A percentile compares a stretch with the other conserved stretches of the same genome.
These are phyloP conservation scores for Scheffersomyces cryptocercus DNA, from an alignment of 1,139 yeast species.

Conservation along the genomic window DNA sequence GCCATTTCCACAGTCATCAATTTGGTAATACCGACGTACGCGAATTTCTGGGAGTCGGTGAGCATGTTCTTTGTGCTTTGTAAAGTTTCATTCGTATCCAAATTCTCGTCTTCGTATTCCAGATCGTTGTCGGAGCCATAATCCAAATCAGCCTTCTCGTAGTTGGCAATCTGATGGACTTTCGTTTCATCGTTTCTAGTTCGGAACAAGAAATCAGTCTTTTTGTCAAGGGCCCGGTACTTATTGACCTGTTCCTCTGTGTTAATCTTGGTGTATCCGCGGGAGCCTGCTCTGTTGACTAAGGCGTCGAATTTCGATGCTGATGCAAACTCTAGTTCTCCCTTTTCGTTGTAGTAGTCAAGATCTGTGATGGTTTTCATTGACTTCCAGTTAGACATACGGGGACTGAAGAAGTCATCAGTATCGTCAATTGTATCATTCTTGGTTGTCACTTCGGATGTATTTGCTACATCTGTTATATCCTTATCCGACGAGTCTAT, in stretches of 20 bases:
- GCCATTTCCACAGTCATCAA: conserved; percentile 81
- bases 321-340: conserved; percentile 43
- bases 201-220: conserved; percentile 80
- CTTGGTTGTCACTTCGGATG: neutral
- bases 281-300: conserved; percentile 22
- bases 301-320: conserved; percentile 23
- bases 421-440: conserved; percentile 5
- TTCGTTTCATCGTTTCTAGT: conserved; percentile 13
- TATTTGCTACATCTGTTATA: neutral
- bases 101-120: conserved; percentile 32
- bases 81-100: conserved; percentile 62
- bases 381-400: conserved; percentile 48
- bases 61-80: conserved; percentile 81
- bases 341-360: conserved; percentile 54
- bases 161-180: conserved; percentile 9
- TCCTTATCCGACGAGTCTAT: neutral
- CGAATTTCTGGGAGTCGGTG: conserved; percentile 82
- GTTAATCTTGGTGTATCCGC: conserved; percentile 87
- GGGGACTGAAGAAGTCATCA: conserved; percentile 1
- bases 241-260: conserved; percentile 85
- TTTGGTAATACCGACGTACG: conserved; percentile 85
- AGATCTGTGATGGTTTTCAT: conserved; percentile 53
- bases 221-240: conserved; percentile 70
- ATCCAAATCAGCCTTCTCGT: conserved; percentile 21
- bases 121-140: conserved; percentile 23